Conservation (phyloP, 1,284 basidiomycete species). For the Cutaneotrichosporon sp. region DNA sequence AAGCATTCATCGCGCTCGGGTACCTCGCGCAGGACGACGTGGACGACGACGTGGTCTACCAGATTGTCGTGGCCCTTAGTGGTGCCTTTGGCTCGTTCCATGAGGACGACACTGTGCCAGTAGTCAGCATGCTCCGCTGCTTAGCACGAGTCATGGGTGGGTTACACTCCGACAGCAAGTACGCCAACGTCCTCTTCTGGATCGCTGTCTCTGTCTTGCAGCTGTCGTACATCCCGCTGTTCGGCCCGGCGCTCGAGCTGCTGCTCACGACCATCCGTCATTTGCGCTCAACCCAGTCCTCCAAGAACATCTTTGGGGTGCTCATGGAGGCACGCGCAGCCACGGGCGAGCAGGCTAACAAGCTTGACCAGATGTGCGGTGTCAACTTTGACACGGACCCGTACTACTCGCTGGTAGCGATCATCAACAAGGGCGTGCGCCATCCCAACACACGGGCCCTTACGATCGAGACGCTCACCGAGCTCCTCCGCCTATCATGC, state of each 20-base stretch:
- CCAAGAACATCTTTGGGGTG: constrained; percentile 55
- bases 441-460: constrained; percentile 61
- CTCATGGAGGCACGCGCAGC: constrained; percentile 66
- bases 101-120: constrained; percentile 53
- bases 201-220: constrained; percentile 76
- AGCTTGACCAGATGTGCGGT: constrained; percentile 70
- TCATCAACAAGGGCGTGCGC: constrained; percentile 81
- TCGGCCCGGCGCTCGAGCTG: constrained; percentile 65
- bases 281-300: constrained; percentile 60
- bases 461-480: constrained; percentile 36
- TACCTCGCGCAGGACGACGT: constrained; percentile 70
- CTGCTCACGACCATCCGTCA: constrained; percentile 56
- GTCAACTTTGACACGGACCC: constrained; percentile 76
- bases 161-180: constrained; percentile 67
- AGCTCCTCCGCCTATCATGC: constrained; percentile 59
- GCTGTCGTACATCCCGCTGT: constrained; percentile 70
- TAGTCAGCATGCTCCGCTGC: constrained; percentile 83
- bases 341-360: constrained; percentile 67
- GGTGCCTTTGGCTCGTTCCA: constrained; percentile 53
- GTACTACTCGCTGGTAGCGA: constrained; percentile 74
- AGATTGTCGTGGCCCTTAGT: constrained; percentile 55
- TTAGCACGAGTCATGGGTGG: constrained; percentile 73
- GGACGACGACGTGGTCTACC: constrained; percentile 57
- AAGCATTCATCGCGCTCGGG: constrained; percentile 82
- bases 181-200: constrained; percentile 77